Conservation (phyloP, 2,329 filamentous ascomycete species). For the Penicillium sp. region DNA sequence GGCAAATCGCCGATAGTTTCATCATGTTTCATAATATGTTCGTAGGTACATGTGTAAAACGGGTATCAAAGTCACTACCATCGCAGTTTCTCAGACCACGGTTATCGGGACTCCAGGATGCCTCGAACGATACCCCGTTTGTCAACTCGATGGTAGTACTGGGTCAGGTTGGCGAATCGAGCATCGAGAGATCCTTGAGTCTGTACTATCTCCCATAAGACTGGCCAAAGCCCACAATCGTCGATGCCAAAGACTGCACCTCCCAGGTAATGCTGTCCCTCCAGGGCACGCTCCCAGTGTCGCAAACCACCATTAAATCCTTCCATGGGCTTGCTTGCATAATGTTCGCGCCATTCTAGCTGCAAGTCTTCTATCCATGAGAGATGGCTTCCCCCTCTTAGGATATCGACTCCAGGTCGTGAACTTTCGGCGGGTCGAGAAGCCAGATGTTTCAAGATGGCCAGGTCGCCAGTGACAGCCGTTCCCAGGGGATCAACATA, state of each 20-base stretch:
- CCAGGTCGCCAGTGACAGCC: conserved; percentile 30
- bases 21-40: conserved; percentile 13
- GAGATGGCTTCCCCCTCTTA: conserved; percentile 31
- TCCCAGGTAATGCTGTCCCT: conserved; percentile 36
- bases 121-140: conserved; percentile 40
- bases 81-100: not conserved
- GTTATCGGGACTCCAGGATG: conserved; percentile 26
- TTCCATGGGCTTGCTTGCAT: conserved; percentile 1
- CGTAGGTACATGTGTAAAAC: conserved; percentile 6
- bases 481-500: conserved; percentile 33
- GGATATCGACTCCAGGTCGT: conserved; percentile 28
- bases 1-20: not conserved
- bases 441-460: conserved; percentile 35
- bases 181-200: conserved; percentile 22
- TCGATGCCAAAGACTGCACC: conserved; percentile 41
- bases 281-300: conserved; percentile 35
- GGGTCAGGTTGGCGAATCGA: conserved; percentile 33
- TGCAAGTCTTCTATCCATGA: conserved; percentile 31
- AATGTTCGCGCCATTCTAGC: conserved; percentile 31
- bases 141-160: conserved; percentile 41
- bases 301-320: conserved; percentile 22
- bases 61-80: conserved; percentile 4
- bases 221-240: conserved; percentile 47
- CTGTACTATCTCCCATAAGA: conserved; percentile 40
- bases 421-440: conserved; percentile 19